These are phyloP conservation scores for Coriolopsis trogii DNA, from an alignment of 1,284 basidiomycete genomes.

Conservation along the genomic window DNA sequence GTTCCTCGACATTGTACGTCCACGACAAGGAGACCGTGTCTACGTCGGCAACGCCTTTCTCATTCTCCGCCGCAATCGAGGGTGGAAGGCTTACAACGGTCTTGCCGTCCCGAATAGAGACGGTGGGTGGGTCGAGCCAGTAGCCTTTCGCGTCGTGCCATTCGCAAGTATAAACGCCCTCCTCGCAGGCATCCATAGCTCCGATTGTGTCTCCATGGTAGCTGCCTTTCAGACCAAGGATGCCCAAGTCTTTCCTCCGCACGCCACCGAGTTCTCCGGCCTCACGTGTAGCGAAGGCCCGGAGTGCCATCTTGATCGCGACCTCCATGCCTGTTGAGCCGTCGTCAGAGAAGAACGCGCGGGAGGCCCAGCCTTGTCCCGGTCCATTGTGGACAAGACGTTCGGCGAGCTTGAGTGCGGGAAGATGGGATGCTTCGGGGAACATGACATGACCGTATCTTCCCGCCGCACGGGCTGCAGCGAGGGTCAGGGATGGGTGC, in stretches of 20 bases:
- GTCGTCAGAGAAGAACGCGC: conserved; percentile 94
- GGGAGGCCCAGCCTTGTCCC: conserved; percentile 86
- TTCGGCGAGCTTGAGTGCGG: conserved; percentile 83
- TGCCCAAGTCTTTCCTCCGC: conserved; percentile 67
- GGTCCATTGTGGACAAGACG: conserved; percentile 69
- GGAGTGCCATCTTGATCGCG: conserved; percentile 94
- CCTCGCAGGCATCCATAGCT: conserved; percentile 93
- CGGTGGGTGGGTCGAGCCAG: conserved; percentile 91
- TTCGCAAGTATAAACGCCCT: conserved; percentile 93
- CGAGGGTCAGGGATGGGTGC: conserved; percentile 76
- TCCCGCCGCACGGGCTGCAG: conserved; percentile 89
- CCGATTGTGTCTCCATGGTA: conserved; percentile 99
- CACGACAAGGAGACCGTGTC: conserved; percentile 54
- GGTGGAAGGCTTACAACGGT: conserved; percentile 64
- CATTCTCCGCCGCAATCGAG: conserved; percentile 43
- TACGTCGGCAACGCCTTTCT: conserved; percentile 32
- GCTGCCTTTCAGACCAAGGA: conserved; percentile 89
- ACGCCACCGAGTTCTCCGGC: conserved; percentile 33
- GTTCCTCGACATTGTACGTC: conserved; percentile 74
- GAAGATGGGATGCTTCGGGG: conserved; percentile 85
- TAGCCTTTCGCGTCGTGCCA: conserved; percentile 94
- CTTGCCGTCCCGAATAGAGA: conserved; percentile 68
- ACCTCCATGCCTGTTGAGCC: conserved; percentile 97
- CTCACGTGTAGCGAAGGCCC: conserved; percentile 65
- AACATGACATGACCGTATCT: conserved; percentile 98